These are phyloP conservation scores for Wallacemonas rigidus DNA, from an alignment of 208 protist genomes.

Conservation along the genomic window DNA sequence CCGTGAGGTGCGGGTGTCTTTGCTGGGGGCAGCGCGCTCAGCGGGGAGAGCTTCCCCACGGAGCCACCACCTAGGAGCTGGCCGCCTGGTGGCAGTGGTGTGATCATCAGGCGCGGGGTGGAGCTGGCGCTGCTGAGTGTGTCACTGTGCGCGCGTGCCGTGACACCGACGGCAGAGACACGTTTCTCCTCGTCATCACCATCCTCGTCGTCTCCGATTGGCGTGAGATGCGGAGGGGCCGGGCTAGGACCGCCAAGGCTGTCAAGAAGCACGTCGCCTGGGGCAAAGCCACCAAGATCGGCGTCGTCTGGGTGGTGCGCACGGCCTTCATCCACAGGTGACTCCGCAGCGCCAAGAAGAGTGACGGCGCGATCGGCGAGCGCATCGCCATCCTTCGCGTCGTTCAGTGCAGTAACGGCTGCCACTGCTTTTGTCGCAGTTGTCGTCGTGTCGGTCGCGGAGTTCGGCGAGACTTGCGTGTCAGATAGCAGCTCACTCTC, in stretches of 20 bases:
- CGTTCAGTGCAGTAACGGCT: background rate
- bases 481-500: slow-evolving; percentile 7
- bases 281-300: background rate
- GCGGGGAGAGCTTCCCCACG: slow-evolving; percentile 9
- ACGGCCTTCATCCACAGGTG: background rate
- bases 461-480: background rate
- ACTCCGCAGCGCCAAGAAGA: background rate
- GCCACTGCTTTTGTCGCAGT: background rate
- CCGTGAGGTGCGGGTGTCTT: background rate
- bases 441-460: background rate
- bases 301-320: background rate
- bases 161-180: background rate
- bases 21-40: background rate
- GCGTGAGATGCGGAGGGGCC: background rate
- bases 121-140: slow-evolving; percentile 5
- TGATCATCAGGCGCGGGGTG: slow-evolving; percentile 14
- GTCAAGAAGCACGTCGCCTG: slow-evolving; percentile 7
- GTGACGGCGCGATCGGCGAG: background rate
- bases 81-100: background rate
- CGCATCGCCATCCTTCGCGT: background rate
- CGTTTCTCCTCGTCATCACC: background rate
- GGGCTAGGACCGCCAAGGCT: slow-evolving; percentile 7
- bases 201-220: background rate
- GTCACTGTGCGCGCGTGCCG: background rate
- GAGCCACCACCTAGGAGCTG: slow-evolving; percentile 11